Evolutionary conservation across 192 early-diverging fungal species (phyloP).

Genomic region (Chytriomyces hyalinus): DNA sequence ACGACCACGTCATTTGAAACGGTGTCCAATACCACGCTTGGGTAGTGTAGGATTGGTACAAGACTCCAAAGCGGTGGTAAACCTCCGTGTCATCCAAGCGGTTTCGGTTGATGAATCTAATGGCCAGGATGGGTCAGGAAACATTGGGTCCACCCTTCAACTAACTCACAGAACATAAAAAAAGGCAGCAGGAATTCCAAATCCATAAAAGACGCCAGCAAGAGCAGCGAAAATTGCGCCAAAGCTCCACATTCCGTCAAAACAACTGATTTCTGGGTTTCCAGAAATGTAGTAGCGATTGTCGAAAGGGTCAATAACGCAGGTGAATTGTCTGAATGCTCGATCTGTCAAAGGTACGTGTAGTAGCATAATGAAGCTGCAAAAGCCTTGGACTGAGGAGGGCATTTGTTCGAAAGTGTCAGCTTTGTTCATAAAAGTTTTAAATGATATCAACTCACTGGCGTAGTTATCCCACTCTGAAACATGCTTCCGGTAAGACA

Average conservation of each 20-base stretch:
- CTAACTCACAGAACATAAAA: slow-evolving; percentile 1
- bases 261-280: slow-evolving; percentile 18
- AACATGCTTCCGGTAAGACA: slow-evolving; percentile 6
- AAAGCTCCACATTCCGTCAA: slow-evolving; percentile 10
- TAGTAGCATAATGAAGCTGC: slow-evolving; percentile 21
- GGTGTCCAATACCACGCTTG: slow-evolving; percentile 27
- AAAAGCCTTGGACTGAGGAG: slow-evolving; percentile 22
- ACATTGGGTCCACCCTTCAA: neutral
- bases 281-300: slow-evolving; percentile 25
- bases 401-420: neutral
- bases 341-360: slow-evolving; percentile 21
- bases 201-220: neutral
- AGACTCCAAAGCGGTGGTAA: neutral
- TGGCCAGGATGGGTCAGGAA: neutral
- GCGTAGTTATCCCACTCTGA: slow-evolving; percentile 21
- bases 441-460: neutral
- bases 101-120: slow-evolving; percentile 1
- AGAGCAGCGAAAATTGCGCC: neutral
- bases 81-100: neutral
- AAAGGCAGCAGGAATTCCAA: slow-evolving; percentile 22
- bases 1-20: slow-evolving; percentile 28
- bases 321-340: slow-evolving; percentile 18
- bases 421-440: neutral
- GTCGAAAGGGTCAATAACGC: slow-evolving; percentile 12
- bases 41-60: slow-evolving; percentile 11